Evolutionary conservation across 1,139 yeast species (phyloP).

Genomic region (Wickerhamomyces sp.): DNA sequence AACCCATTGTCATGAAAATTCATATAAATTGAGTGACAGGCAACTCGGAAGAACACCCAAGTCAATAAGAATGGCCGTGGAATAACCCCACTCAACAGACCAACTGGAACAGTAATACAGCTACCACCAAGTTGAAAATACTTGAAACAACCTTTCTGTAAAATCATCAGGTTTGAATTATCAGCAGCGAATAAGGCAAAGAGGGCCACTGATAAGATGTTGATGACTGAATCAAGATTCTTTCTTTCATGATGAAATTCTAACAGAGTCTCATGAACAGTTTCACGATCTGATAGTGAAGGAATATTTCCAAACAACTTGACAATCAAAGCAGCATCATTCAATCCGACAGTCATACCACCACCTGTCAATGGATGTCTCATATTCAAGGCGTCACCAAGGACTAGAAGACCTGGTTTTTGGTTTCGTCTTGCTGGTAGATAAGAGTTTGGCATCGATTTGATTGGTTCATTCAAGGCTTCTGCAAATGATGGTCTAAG

Average conservation of each 20-base stretch:
- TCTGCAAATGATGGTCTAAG: slow-evolving; percentile 61
- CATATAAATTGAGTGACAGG: slow-evolving; percentile 71
- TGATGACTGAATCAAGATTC: slow-evolving; percentile 74
- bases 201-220: slow-evolving; percentile 85
- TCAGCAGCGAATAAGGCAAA: slow-evolving; percentile 91
- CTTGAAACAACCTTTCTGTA: slow-evolving; percentile 85
- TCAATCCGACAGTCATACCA: slow-evolving; percentile 97
- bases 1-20: slow-evolving; percentile 66
- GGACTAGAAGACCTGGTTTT: slow-evolving; percentile 71
- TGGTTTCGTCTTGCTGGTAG: slow-evolving; percentile 66
- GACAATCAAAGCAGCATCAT: slow-evolving; percentile 72
- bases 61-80: slow-evolving; percentile 73
- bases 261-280: slow-evolving; percentile 48
- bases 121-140: slow-evolving; percentile 85
- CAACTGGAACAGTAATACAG: slow-evolving; percentile 74
- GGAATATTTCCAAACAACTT: slow-evolving; percentile 52
- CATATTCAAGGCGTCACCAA: slow-evolving; percentile 96
- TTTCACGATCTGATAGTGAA: slow-evolving; percentile 53
- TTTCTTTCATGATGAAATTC: slow-evolving; percentile 78
- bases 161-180: slow-evolving; percentile 51
- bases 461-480: slow-evolving; percentile 52
- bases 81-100: slow-evolving; percentile 74
- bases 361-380: slow-evolving; percentile 99
- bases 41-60: slow-evolving; percentile 85
- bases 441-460: slow-evolving; percentile 93